Conservation (phyloP, 257 asterid genomes). For the Prunella vulgaris region DNA sequence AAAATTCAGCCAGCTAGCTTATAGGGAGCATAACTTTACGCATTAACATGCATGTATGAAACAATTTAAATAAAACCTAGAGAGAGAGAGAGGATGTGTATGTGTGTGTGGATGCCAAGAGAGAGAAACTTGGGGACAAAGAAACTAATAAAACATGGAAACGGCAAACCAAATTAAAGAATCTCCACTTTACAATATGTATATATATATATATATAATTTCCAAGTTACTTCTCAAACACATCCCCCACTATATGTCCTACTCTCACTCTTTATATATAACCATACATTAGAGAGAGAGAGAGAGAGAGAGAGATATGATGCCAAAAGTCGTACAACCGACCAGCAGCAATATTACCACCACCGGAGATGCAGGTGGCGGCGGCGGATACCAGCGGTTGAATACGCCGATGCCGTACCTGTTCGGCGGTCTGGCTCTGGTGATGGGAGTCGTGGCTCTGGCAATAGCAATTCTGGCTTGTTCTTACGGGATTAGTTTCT, state of each 20-base stretch:
- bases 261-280: background rate
- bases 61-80: background rate
- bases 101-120: background rate
- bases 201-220: background rate
- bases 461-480: slow-evolving; percentile 38
- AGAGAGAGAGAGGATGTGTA: background rate
- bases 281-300: background rate
- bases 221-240: background rate
- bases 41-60: background rate
- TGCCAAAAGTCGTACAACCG: slow-evolving; percentile 24
- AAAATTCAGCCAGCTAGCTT: too few relatives aligned
- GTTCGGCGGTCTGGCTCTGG: slow-evolving; percentile 22
- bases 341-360: slow-evolving; percentile 17
- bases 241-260: background rate
- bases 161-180: background rate
- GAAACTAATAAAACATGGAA: background rate
- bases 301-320: background rate
- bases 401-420: slow-evolving; percentile 43
- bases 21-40: background rate
- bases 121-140: background rate
- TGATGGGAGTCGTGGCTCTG: slow-evolving; percentile 23
- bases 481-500: slow-evolving; percentile 26
- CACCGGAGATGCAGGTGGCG: slow-evolving; percentile 21
- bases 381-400: slow-evolving; percentile 45
- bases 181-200: background rate